Conservation (phyloP, 108 stramenopile species). For the Schizochytrium sp. region DNA sequence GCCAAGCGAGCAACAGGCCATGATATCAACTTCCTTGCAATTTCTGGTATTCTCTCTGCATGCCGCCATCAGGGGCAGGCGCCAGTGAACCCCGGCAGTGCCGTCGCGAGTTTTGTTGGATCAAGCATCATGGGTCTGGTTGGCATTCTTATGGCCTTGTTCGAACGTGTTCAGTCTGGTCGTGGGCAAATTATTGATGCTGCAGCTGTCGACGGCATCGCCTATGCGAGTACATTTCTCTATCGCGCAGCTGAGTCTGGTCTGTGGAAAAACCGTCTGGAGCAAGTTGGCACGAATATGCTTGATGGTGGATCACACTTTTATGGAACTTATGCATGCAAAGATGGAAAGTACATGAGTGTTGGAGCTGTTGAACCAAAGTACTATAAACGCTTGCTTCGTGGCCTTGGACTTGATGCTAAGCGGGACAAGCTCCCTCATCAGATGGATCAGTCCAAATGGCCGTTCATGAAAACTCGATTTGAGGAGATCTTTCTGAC, state of each 20-base stretch:
- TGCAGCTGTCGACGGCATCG: conserved; percentile 34
- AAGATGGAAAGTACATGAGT: conserved; percentile 49
- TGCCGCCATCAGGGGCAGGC: background rate
- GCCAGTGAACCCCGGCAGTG: background rate
- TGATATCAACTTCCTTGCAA: conserved; percentile 58
- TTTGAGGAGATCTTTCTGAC: conserved; percentile 49
- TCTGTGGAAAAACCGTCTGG: conserved; percentile 13
- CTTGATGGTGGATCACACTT: conserved; percentile 55
- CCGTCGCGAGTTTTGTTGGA: conserved; percentile 29
- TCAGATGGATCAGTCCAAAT: conserved; percentile 36
- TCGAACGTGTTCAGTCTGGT: conserved; percentile 45
- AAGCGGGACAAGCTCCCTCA: conserved; percentile 40
- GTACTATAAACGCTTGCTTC: conserved; percentile 21
- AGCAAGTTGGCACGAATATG: conserved; percentile 44
- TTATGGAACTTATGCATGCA: conserved; percentile 39
- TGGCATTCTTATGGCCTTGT: conserved; percentile 30
- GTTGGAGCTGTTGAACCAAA: conserved; percentile 48
- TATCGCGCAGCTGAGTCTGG: background rate
- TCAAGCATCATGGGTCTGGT: conserved; percentile 16
- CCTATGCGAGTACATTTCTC: conserved; percentile 1
- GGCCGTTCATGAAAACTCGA: conserved; percentile 41
- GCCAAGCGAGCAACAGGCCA: conserved; percentile 45
- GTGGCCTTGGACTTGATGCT: conserved; percentile 10
- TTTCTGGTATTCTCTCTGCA: conserved; percentile 23
- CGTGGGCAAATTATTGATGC: conserved; percentile 44